phyloP scores from a whole-genome alignment of 2,329 filamentous ascomycete species.

The Fusarium xylarioides region DNA sequence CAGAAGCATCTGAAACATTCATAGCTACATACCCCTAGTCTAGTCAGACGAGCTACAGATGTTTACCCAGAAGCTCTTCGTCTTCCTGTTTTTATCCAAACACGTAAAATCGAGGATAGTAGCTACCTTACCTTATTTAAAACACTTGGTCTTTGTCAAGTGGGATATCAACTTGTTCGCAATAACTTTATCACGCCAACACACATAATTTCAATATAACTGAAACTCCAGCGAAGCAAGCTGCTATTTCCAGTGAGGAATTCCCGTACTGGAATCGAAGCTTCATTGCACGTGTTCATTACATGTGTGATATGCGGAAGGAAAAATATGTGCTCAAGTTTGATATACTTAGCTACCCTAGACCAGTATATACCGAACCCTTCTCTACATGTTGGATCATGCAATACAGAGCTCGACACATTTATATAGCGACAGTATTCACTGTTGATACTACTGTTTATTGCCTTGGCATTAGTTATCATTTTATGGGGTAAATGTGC shows the following conservation, averaged over 20 bases:
- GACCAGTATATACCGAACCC: background rate
- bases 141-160: background rate
- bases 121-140: background rate
- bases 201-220: background rate
- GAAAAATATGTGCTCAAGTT: background rate
- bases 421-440: background rate
- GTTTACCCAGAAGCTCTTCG: background rate
- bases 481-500: too few species aligned
- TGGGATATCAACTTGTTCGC: too few species aligned
- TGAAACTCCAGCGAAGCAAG: background rate
- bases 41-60: background rate
- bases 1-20: constrained; percentile 9
- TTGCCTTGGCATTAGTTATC: too few species aligned
- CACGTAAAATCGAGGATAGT: background rate
- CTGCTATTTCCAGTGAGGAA: background rate
- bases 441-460: too few species aligned
- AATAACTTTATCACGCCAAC: background rate
- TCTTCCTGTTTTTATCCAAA: constrained; percentile 1
- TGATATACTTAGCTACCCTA: background rate
- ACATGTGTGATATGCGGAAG: background rate
- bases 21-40: background rate
- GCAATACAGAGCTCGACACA: background rate
- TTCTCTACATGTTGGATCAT: background rate
- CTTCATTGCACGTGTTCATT: background rate
- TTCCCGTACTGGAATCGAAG: too few species aligned